Evolutionary conservation across 1,284 basidiomycete species (phyloP).

Genomic region (Volvariella surrecta): DNA sequence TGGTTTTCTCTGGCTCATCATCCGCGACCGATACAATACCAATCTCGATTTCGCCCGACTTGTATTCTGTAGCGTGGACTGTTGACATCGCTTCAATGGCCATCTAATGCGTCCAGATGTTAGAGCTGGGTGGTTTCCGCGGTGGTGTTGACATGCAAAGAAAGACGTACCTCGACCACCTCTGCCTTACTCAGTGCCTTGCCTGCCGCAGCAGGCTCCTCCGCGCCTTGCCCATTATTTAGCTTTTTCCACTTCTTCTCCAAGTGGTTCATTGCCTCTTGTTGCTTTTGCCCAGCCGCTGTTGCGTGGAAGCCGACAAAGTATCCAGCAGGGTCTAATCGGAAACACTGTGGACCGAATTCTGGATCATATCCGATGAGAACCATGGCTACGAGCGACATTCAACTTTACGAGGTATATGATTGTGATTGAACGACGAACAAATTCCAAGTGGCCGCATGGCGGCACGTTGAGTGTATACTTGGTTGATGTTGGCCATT

Average conservation of each 20-base stretch:
- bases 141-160: not conserved
- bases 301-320: constrained; percentile 98
- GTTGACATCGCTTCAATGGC: constrained; percentile 93
- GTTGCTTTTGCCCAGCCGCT: constrained; percentile 94
- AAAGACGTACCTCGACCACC: constrained; percentile 69
- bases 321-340: constrained; percentile 97
- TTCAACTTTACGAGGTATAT: constrained; percentile 8
- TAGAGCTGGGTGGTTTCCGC: not conserved
- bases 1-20: constrained; percentile 57
- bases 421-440: constrained; percentile 29
- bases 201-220: constrained; percentile 65
- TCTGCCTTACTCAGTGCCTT: constrained; percentile 56
- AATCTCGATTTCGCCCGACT: constrained; percentile 83
- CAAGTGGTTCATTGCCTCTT: constrained; percentile 96
- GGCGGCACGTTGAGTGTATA: constrained; percentile 94
- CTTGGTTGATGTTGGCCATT: constrained; percentile 98
- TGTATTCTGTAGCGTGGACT: constrained; percentile 93
- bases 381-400: constrained; percentile 71
- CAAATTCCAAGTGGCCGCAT: constrained; percentile 97
- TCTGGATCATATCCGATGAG: constrained; percentile 91
- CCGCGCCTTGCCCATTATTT: constrained; percentile 64
- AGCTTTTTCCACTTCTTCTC: constrained; percentile 99
- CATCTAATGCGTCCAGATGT: constrained; percentile 47
- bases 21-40: constrained; percentile 71
- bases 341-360: constrained; percentile 91